phyloP scores from a whole-genome alignment of 768 basidiomycete species.

The Fomitopsis serialis region DNA sequence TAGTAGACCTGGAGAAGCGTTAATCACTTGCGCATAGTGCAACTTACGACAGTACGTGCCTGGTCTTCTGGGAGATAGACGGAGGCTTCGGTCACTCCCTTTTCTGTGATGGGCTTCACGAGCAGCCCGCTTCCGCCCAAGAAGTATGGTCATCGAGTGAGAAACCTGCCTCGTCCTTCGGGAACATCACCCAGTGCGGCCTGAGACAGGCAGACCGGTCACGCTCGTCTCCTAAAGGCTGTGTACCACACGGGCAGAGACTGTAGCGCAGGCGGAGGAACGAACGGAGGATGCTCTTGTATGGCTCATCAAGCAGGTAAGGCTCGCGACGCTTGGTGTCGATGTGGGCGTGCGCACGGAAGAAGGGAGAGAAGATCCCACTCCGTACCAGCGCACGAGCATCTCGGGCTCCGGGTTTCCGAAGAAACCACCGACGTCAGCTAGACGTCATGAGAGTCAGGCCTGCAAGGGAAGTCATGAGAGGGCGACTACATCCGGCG shows the following conservation, averaged over 20 bases:
- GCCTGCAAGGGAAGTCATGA: neutral
- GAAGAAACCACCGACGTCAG: slow-evolving; percentile 98
- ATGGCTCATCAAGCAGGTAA: slow-evolving; percentile 85
- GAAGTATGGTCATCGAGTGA: slow-evolving; percentile 93
- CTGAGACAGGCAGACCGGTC: slow-evolving; percentile 80
- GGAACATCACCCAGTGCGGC: slow-evolving; percentile 95
- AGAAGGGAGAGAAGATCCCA: slow-evolving; percentile 96
- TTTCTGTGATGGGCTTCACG: slow-evolving; percentile 83
- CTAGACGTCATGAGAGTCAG: slow-evolving; percentile 34
- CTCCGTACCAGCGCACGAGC: slow-evolving; percentile 96
- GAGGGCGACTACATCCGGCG: slow-evolving; percentile 65
- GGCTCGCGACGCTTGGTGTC: slow-evolving; percentile 98
- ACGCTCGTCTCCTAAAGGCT: slow-evolving; percentile 89
- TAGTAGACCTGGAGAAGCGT: slow-evolving; percentile 69
- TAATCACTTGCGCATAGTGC: neutral
- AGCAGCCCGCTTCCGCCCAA: slow-evolving; percentile 85
- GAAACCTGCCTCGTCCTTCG: slow-evolving; percentile 81
- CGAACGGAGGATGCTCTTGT: slow-evolving; percentile 77
- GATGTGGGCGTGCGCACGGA: slow-evolving; percentile 97
- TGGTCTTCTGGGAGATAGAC: slow-evolving; percentile 88
- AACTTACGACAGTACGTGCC: slow-evolving; percentile 32
- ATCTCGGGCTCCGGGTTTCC: slow-evolving; percentile 94
- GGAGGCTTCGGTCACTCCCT: slow-evolving; percentile 60
- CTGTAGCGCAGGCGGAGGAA: slow-evolving; percentile 78
- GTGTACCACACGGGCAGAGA: slow-evolving; percentile 95